Base-by-base conservation (phyloP, 371 early-diverging fungal species). In the Catenaria anguillulae region DNA sequence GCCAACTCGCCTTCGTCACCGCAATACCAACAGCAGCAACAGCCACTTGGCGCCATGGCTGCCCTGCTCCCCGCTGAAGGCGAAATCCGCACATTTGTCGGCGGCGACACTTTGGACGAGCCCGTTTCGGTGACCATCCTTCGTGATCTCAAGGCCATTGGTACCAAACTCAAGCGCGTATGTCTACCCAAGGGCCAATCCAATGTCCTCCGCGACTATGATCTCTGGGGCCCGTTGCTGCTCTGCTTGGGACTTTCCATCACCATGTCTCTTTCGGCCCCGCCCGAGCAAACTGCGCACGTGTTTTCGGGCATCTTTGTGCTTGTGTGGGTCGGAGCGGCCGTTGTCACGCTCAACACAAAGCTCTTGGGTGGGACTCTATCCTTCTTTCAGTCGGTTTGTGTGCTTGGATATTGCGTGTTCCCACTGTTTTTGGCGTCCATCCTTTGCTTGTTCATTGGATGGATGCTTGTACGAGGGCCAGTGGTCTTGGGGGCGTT, bases 221-320 rank as follows among this genome's bases (percentile, higher is more conserved):
- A 93, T 73, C 74, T 92, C 33, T 95, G 95, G 95, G 95, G 95
- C 5, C 95, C 95, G 26, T 76, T 95, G 55, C 73, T 95, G 58
- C 77, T 95, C 65, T 93, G 93, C 65, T 74, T 93, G 54, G 75
- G 82, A 19, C 73, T 95, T 59, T 89, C 95, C 5, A 80, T 90
- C 86, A 84, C 66, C 73, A 78, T 64, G 61, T 66, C 68, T 55
- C 29, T 78, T 55, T 69, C 75, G 10, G 79, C 77, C 6, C 68
- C 68, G 4, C 69, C 68, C 4, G 78, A 80, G 50, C 92, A 95
- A 74, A 75, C 86, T 17, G 79, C 89, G 0, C 71, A 77, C n/a
- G 86, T 92, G 35, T 95, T 95, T 65, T 89, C 93, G 8, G 83
- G 84, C 62, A 82, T 90, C 33, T 95, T 95, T 70, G 83, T 88